Conservation (phyloP, 257 asterid genomes). For the Verbascum thapsus region DNA sequence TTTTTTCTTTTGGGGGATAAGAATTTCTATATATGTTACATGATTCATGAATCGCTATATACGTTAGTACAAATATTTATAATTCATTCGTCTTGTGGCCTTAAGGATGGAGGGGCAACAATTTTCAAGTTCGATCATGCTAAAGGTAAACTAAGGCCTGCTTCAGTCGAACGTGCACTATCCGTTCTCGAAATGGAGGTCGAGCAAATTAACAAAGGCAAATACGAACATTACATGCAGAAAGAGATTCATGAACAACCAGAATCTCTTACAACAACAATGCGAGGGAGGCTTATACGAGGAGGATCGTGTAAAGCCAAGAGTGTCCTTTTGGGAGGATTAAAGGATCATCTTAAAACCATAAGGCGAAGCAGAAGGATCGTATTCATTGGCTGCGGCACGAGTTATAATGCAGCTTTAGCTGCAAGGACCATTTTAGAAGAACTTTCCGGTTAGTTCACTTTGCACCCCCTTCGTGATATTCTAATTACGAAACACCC, state of each 20-base stretch:
- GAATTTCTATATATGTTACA: too few species aligned
- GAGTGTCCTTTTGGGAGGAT: constrained; percentile 93
- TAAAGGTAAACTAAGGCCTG: constrained; percentile 64
- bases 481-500: too few species aligned
- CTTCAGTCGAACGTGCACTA: constrained; percentile 92
- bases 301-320: constrained; percentile 90
- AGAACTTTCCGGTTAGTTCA: constrained; percentile 86
- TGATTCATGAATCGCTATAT: too few species aligned
- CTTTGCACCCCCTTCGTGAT: background rate
- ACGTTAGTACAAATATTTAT: too few species aligned
- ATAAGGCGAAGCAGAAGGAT: constrained; percentile 95
- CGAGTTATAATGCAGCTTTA: constrained; percentile 96
- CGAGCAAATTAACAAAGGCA: constrained; percentile 95
- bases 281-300: constrained; percentile 95
- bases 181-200: constrained; percentile 97
- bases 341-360: constrained; percentile 92
- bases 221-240: constrained; percentile 95
- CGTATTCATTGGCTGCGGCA: constrained; percentile 94
- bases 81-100: background rate
- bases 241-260: constrained; percentile 99
- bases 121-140: constrained; percentile 76
- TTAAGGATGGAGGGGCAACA: constrained; percentile 85
- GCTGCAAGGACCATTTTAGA: constrained; percentile 92
- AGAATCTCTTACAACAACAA: constrained; percentile 87
- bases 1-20: too few species aligned